Evolutionary conservation across 306 rosid species (phyloP), one percentile per base, ranked within the genome.

Genomic region (Prinsepia uniflora): DNA sequence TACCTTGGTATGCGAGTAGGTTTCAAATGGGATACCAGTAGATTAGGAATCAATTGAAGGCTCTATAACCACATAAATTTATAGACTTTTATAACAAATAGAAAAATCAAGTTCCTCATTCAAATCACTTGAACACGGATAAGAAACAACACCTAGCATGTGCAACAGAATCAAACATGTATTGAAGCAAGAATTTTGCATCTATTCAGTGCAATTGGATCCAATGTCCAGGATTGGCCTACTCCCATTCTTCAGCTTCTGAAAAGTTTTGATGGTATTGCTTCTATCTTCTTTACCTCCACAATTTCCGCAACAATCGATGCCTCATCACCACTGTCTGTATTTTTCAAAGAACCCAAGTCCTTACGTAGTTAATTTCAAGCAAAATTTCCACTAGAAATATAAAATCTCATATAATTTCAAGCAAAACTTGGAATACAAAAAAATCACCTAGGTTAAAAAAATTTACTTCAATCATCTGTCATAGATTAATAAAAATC

Each of bases 251-350:
- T 88, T 95, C 99, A 75, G 97, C 97, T 85, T 95, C 99, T 1
- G 99, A 24, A 95, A 79, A 95, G 97, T 82, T 95, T 97, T 44
- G 99, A 95, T 76, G 97, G 97, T 97, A 95, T 95, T 40, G 97
- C 91, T 59, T 2, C 30, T 24, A 0, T 24, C 30, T 24, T 0
- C 30, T 24, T 2, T 24, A 24, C 30, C 30, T 24, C 30, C 30
- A 24, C 30, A 24, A 24, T 24, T 24, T 24, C 30, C 30, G 2
- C 30, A 24, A 24, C 2, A 24, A 24, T 24, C 30, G 30, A 24
- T 2, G 30, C 30, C 0, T 24, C n/a, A n/a, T n/a, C n/a, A n/a
- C n/a, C n/a, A n/a, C n/a, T n/a, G 30, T 24, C 2, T 24, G 30
- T 0, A 24, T 24, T 24, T 24, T 24, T 24, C 30, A 24, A 24